Percentiles rank a stretch among this genome's conserved stretches.
phyloP scores from a whole-genome alignment of 805 yeast species.

The Tetrapisispora arboricola region DNA sequence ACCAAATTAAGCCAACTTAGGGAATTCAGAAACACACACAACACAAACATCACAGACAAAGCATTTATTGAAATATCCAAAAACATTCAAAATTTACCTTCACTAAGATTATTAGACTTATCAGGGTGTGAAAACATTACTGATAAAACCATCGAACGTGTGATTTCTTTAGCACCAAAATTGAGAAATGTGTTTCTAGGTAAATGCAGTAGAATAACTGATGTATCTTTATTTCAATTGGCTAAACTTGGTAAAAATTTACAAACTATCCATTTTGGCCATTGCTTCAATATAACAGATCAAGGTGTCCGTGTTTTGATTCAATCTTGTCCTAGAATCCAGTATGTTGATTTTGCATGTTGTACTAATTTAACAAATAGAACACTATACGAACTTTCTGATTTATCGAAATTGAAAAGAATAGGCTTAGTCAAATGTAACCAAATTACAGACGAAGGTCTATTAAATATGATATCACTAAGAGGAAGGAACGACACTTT shows the following conservation, averaged over 20 bases:
- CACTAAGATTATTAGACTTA: constrained; percentile 71
- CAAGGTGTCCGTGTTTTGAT: constrained; percentile 70
- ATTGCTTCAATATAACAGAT: constrained; percentile 85
- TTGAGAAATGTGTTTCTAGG: constrained; percentile 81
- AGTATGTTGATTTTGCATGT: constrained; percentile 91
- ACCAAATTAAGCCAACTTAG: constrained; percentile 58
- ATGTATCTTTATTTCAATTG: constrained; percentile 61
- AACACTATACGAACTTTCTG: constrained; percentile 65
- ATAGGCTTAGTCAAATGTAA: constrained; percentile 90
- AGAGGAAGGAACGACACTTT: constrained; percentile 69
- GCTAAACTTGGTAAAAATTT: constrained; percentile 66
- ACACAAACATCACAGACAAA: constrained; percentile 56
- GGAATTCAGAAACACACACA: constrained; percentile 74
- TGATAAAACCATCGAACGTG: constrained; percentile 62
- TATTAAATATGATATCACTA: constrained; percentile 53
- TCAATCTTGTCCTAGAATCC: constrained; percentile 70
- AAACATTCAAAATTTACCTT: constrained; percentile 36
- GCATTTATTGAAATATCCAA: constrained; percentile 36
- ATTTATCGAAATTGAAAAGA: constrained; percentile 70
- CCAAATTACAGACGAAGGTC: constrained; percentile 78
- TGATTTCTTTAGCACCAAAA: constrained; percentile 72
- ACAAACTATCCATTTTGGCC: constrained; percentile 89
- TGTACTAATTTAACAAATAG: constrained; percentile 82
- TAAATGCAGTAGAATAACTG: constrained; percentile 81
- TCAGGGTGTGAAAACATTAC: constrained; percentile 76